Percentiles rank a stretch among this genome's conserved stretches.
Conservation (phyloP, 495 filamentous ascomycete species). For the Penicillium lividum region DNA sequence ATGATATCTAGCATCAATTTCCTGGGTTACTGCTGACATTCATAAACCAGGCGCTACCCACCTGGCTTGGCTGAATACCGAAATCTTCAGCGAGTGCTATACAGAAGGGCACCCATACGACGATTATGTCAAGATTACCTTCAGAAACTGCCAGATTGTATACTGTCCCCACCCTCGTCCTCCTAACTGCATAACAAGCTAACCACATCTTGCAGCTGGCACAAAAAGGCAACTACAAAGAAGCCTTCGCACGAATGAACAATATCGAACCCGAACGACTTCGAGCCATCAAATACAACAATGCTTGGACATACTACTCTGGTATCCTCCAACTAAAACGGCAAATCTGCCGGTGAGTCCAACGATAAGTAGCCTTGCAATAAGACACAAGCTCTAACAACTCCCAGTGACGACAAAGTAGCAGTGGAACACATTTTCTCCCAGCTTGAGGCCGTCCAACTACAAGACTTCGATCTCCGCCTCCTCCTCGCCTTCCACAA, state of each 20-base stretch:
- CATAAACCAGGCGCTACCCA: conserved; percentile 52
- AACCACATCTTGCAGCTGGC: conserved; percentile 42
- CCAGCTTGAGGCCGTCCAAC: conserved; percentile 56
- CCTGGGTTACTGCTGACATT: conserved; percentile 12
- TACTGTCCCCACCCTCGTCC: conserved; percentile 12
- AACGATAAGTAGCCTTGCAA: neutral
- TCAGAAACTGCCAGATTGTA: conserved; percentile 59
- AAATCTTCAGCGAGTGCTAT: conserved; percentile 79
- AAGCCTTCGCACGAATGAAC: conserved; percentile 67
- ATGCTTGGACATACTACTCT: conserved; percentile 75
- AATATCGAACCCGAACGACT: conserved; percentile 64
- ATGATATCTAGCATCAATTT: conserved; percentile 16
- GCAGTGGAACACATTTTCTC: conserved; percentile 66
- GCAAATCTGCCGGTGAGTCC: conserved; percentile 61
- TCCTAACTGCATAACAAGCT: conserved; percentile 10
- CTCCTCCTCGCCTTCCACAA: conserved; percentile 69
- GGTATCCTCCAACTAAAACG: conserved; percentile 70
- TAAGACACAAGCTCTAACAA: conserved; percentile 23
- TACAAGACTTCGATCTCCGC: conserved; percentile 67
- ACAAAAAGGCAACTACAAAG: conserved; percentile 69
- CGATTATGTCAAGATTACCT: conserved; percentile 71
- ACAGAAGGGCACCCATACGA: conserved; percentile 64
- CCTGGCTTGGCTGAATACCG: conserved; percentile 66
- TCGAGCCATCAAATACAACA: conserved; percentile 74
- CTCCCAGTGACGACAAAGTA: conserved; percentile 60